These are phyloP conservation scores for Phlebopus sp. DNA, from an alignment of 1,284 basidiomycete species.

Conservation along the genomic window DNA sequence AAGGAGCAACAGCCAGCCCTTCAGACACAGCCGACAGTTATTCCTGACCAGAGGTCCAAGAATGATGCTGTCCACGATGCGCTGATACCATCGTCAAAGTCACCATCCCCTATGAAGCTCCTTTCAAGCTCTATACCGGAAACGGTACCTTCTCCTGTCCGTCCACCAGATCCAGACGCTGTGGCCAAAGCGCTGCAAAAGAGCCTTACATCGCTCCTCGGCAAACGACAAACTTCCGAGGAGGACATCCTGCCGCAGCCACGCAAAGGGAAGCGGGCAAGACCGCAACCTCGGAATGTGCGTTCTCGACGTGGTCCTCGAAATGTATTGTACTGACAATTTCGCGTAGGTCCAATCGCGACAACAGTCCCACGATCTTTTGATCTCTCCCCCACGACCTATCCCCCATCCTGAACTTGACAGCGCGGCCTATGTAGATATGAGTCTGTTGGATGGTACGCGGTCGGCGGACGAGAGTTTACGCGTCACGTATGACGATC, in stretches of 20 bases:
- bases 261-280: slow-evolving; percentile 39
- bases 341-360: slow-evolving; percentile 35
- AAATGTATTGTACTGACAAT: too few species aligned
- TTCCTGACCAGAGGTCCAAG: not conserved
- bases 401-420: slow-evolving; percentile 22
- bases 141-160: slow-evolving; percentile 21
- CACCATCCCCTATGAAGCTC: slow-evolving; percentile 56
- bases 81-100: slow-evolving; percentile 55
- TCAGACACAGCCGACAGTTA: not conserved
- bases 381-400: slow-evolving; percentile 17
- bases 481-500: slow-evolving; percentile 67
- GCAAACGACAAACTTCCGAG: slow-evolving; percentile 54
- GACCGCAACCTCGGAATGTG: slow-evolving; percentile 45
- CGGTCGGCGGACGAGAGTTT: slow-evolving; percentile 41
- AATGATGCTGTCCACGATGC: not conserved
- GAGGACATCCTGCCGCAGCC: slow-evolving; percentile 29
- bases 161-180: slow-evolving; percentile 19
- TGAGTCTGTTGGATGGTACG: slow-evolving; percentile 28
- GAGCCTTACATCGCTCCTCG: slow-evolving; percentile 61
- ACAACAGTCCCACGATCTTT: slow-evolving; percentile 33
- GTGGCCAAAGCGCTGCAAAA: slow-evolving; percentile 49
- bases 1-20: not conserved
- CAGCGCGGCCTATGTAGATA: slow-evolving; percentile 25
- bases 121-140: slow-evolving; percentile 22
- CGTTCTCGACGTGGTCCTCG: slow-evolving; percentile 10